Conservation (phyloP, 1,139 yeast genomes). For the Saccharomyces hybrid region DNA sequence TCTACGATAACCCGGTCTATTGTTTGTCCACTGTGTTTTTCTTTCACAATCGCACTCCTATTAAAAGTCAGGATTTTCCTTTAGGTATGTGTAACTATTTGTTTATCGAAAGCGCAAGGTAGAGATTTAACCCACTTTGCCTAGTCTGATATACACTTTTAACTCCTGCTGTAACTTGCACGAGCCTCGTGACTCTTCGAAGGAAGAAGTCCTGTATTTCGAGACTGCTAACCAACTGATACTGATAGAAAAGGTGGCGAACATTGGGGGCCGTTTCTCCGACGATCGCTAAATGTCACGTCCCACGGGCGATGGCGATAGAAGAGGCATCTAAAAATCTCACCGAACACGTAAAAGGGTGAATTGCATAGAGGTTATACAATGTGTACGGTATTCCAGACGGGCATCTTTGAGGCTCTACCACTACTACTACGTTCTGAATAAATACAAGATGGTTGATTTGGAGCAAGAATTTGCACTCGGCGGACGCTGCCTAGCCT, state of each 20-base stretch:
- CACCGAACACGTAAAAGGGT: background rate
- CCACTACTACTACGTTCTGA: background rate
- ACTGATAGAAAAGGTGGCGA: background rate
- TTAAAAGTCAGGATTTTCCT: background rate
- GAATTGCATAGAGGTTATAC: background rate
- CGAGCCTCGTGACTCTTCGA: background rate
- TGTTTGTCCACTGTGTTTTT: background rate
- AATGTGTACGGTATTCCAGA: background rate
- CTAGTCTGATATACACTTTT: background rate
- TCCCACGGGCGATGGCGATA: background rate
- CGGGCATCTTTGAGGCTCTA: background rate
- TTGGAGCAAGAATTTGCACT: constrained; percentile 13
- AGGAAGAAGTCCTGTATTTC: background rate
- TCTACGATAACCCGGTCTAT: background rate
- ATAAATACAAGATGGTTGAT: background rate
- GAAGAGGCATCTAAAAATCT: background rate
- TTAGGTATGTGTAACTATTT: background rate
- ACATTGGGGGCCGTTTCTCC: background rate
- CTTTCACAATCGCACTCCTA: too few relatives aligned
- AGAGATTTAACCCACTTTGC: background rate
- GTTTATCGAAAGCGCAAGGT: background rate
- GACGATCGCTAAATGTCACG: background rate
- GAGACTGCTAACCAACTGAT: background rate
- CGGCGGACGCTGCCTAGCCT: constrained; percentile 63
- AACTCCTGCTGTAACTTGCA: background rate